Evolutionary conservation across 768 basidiomycete genomes (phyloP), one percentile per base, ranked within the genome.

Genomic region (Suillus subluteus): DNA sequence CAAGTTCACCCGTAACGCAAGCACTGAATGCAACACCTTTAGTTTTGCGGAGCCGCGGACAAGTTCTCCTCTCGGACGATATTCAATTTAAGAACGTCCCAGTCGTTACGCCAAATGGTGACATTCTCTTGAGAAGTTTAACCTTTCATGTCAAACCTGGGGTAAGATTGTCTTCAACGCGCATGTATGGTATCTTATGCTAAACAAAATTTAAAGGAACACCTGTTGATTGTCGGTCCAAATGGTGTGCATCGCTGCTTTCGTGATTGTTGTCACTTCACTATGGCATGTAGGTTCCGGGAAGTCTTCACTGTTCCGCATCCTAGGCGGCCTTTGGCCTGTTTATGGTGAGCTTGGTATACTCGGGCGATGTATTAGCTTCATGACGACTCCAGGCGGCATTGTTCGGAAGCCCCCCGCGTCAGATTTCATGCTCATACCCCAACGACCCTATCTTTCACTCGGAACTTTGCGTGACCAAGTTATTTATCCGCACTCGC

Each of bases 271-370:
- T 32, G 38, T n/a, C 4, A 18, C 62, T 21, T 67, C 65, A 65
- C 65, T 58, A 2, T 52, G 9, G 40, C 62, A 38, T 63, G 43
- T 68, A 91, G 91, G 92, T 37, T 93, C 93, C 69, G 94, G 94
- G 23, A 97, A 96, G 75, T 94, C 92, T 0, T 94, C 92, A 7
- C 82, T 99, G 40, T 98, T 99, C 84, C 88, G 97, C n/a, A 96
- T 98, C 58, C 81, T 98, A 2, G 96, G 96, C 30, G 96, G 95
- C 26, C 85, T 98, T n/a, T 98, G 96, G 96, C 95, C 96, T 0
- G 91, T 95, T 32, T 84, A 78, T 56, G 85, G 79, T 70, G 41
- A 23, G 70, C 37, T 54, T 32, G 23, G 54, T 55, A 3, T n/a
- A 7, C 26, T 15, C 3, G 44, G 32, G 3, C 12, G 11, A 38